phyloP scores from a whole-genome alignment of 139 green algal species.

The Chlorella sp. region DNA sequence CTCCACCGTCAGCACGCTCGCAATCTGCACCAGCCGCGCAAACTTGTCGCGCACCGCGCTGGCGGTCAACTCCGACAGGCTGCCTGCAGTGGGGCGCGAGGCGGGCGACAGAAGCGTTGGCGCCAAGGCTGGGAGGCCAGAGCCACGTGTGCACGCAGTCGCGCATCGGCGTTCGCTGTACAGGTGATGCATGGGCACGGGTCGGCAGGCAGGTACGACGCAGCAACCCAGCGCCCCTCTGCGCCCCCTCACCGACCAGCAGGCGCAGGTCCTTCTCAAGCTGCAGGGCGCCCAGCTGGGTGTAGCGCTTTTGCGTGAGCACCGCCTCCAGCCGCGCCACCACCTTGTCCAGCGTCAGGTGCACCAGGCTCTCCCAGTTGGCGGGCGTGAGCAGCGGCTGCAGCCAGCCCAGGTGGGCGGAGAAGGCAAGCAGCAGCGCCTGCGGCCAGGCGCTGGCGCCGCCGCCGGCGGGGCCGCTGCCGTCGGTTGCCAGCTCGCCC shows the following conservation, averaged over 20 bases:
- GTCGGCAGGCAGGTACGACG: not conserved
- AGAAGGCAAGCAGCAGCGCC: conserved; percentile 67
- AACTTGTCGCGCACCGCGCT: conserved; percentile 93
- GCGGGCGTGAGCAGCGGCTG: conserved; percentile 73
- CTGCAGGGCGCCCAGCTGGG: conserved; percentile 92
- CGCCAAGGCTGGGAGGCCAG: not conserved
- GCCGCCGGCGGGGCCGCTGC: conserved; percentile 43
- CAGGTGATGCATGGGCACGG: too few relatives aligned
- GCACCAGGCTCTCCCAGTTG: conserved; percentile 79
- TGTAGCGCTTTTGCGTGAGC: conserved; percentile 87
- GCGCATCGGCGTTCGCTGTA: too few relatives aligned
- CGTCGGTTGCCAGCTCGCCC: conserved; percentile 39
- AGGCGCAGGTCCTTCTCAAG: conserved; percentile 85
- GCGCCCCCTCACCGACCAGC: conserved; percentile 54
- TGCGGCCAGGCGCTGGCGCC: conserved; percentile 75
- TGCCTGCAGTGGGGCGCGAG: not conserved
- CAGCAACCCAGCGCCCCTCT: not conserved
- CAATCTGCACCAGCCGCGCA: conserved; percentile 83
- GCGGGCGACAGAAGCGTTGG: too few relatives aligned
- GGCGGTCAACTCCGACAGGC: conserved; percentile 71
- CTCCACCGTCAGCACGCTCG: conserved; percentile 88
- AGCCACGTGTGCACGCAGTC: not conserved
- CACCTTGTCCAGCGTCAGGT: conserved; percentile 72
- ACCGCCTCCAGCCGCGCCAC: conserved; percentile 80
- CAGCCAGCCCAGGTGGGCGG: conserved; percentile 57